A percentile compares a stretch with the other conserved stretches of the same genome.
These are phyloP conservation scores for Neospermospora avenae DNA, from an alignment of 2,329 filamentous ascomycete genomes.

Conservation along the genomic window DNA sequence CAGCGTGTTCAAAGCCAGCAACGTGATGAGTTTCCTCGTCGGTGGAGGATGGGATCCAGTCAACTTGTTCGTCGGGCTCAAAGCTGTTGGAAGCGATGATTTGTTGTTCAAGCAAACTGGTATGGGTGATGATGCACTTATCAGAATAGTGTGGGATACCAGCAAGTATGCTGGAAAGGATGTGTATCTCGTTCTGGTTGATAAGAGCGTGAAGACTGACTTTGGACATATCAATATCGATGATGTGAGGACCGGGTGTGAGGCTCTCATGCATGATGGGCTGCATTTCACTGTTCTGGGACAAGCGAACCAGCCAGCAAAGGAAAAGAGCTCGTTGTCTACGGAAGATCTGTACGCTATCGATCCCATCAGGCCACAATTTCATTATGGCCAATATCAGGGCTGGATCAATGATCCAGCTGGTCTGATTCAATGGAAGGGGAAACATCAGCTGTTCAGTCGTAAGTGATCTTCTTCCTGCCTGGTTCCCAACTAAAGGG, in stretches of 20 bases:
- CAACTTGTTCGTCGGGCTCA: constrained; percentile 33
- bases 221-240: constrained; percentile 35
- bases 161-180: constrained; percentile 30
- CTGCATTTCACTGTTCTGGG: constrained; percentile 33
- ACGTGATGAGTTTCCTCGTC: constrained; percentile 34
- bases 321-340: background rate
- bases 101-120: constrained; percentile 34
- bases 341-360: constrained; percentile 21
- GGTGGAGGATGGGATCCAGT: constrained; percentile 35
- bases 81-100: constrained; percentile 28
- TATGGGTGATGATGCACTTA: constrained; percentile 33
- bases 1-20: constrained; percentile 32
- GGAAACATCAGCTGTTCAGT: constrained; percentile 60
- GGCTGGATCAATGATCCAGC: constrained; percentile 60
- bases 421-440: constrained; percentile 54
- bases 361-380: constrained; percentile 44
- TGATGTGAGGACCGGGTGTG: constrained; percentile 32
- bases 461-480: constrained; percentile 26
- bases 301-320: constrained; percentile 31
- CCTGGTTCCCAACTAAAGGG: background rate
- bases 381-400: constrained; percentile 51
- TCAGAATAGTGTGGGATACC: constrained; percentile 35
- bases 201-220: constrained; percentile 23
- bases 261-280: constrained; percentile 28
- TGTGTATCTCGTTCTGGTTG: constrained; percentile 24